These are phyloP conservation scores for Wickerhamomyces tratensis DNA, from an alignment of 805 yeast genomes.

Conservation along the genomic window DNA sequence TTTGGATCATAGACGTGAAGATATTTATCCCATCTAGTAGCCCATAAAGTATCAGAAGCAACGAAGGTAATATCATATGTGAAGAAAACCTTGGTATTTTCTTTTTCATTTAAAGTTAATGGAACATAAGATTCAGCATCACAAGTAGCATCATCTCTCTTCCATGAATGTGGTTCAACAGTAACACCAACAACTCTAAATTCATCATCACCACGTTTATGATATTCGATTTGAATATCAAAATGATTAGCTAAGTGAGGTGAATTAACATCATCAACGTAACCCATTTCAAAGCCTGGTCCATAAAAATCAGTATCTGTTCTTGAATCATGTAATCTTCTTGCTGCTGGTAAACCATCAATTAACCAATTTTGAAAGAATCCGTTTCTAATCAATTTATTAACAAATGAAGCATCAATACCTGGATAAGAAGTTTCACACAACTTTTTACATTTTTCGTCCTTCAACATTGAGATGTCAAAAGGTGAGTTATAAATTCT, in stretches of 20 bases:
- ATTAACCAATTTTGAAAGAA: conserved; percentile 87
- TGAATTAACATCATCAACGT: conserved; percentile 41
- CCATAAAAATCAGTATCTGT: conserved; percentile 61
- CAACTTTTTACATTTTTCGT: conserved; percentile 55
- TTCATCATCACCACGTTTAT: conserved; percentile 53
- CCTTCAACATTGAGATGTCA: conserved; percentile 66
- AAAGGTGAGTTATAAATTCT: conserved; percentile 91
- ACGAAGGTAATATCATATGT: conserved; percentile 78
- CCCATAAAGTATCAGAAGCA: conserved; percentile 77
- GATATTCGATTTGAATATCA: conserved; percentile 74
- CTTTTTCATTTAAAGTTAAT: conserved; percentile 38
- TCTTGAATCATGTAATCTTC: conserved; percentile 41
- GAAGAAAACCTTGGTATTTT: conserved; percentile 53
- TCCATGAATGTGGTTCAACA: conserved; percentile 59
- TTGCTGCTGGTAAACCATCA: conserved; percentile 93
- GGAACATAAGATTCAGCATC: conserved; percentile 24
- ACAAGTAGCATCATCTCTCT: conserved; percentile 27
- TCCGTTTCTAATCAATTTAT: conserved; percentile 70
- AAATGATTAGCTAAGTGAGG: conserved; percentile 76
- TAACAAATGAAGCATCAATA: conserved; percentile 65
- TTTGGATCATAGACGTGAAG: conserved; percentile 85
- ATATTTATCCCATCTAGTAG: conserved; percentile 98
- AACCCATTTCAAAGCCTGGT: conserved; percentile 75
- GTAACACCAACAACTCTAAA: conserved; percentile 88
- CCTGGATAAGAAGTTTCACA: conserved; percentile 54